Evolutionary conservation across 805 yeast species (phyloP), one percentile per base, ranked within the genome.

Genomic region (Candida coquimbonensis): DNA sequence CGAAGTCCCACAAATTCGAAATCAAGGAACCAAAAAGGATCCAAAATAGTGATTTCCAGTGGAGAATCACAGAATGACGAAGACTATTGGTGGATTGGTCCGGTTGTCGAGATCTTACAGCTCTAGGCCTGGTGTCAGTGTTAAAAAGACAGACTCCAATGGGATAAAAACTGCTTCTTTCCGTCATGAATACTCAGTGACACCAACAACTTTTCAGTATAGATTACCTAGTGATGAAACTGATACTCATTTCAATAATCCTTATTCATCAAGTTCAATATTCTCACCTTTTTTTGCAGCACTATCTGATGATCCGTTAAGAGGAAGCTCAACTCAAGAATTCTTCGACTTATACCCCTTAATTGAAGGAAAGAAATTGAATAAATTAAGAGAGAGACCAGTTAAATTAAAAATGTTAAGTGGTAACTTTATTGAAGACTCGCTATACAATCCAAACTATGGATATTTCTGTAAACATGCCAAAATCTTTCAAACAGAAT

Each of bases 391-490:
- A 41, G 54, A 65, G 54, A 53, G 90, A 31, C 95, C 96, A 0
- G 66, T 53, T 31, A 70, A 74, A 26, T 75, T 79, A 7, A 82
- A 83, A 59, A 82, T 87, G 90, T 66, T 81, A n/a, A 65, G 82
- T 0, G 68, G 85, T 11, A 95, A 86, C 55, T 88, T 84, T 63
- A 88, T 87, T 47, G 95, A 87, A 55, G 95, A 87, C 60, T 81
- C 91, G 17, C 65, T 87, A 54, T 87, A 87, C 60, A 85, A 88
- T 63, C 88, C 91, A 0, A 57, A 73, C 51, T 87, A 87, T 60
- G 96, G 96, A 1, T 88, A 87, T 62, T 87, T 87, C 40, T 73
- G 88, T 1, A 75, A 79, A 53, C 84, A 84, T 52, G 95, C 85
- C 9, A 85, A 82, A 56, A 86, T 86, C 52, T 86, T 81, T 62